Evolutionary conservation across 139 green algal genomes (phyloP).

Genomic region (Chlorella sp.): DNA sequence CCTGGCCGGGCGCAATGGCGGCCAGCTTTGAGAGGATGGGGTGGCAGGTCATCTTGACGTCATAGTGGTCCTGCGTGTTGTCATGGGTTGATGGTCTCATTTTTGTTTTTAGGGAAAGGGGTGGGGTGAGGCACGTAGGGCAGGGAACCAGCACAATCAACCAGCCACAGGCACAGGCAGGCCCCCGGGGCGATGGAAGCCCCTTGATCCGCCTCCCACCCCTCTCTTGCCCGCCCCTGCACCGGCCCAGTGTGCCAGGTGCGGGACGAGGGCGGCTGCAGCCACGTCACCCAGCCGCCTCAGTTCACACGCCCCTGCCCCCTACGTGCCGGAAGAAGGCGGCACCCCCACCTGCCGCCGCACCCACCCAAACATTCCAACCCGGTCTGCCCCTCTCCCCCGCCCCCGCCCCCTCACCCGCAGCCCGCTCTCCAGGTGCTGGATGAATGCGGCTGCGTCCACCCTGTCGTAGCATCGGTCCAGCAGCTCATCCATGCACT

Average conservation of each 20-base stretch:
- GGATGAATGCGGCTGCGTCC: constrained; percentile 57
- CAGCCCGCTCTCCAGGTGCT: constrained; percentile 62
- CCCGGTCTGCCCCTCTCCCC: neutral
- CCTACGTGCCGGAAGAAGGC: neutral
- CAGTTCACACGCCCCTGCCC: neutral
- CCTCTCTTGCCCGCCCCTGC: no score
- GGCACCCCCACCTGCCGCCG: neutral
- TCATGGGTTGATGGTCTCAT: neutral
- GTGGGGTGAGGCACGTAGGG: no score
- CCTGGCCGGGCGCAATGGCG: constrained; percentile 54
- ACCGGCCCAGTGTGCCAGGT: no score
- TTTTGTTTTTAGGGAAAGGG: no score
- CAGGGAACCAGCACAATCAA: no score
- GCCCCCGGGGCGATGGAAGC: no score
- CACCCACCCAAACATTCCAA: neutral
- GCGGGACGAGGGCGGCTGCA: no score
- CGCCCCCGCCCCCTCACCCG: constrained; percentile 45
- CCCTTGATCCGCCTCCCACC: no score
- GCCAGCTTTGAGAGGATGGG: constrained; percentile 83
- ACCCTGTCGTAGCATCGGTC: constrained; percentile 58
- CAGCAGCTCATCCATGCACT: constrained; percentile 94
- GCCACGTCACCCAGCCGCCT: no score
- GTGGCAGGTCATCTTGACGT: constrained; percentile 91
- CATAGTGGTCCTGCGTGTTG: constrained; percentile 80
- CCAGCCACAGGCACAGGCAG: no score